phyloP scores from a whole-genome alignment of 805 yeast genomes.

The Nakazawaea wyomingensis region DNA sequence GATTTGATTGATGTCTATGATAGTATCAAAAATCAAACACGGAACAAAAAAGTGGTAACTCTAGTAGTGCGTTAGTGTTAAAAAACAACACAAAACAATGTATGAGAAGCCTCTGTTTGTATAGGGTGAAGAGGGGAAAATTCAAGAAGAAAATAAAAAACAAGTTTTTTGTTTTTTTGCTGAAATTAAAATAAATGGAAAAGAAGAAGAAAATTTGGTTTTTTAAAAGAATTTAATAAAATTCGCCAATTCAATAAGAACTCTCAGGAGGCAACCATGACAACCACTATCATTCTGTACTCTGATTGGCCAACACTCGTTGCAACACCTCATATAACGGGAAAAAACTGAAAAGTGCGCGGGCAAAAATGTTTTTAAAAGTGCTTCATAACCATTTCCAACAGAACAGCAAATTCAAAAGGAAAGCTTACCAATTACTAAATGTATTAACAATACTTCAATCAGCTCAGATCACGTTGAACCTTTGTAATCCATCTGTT shows the following conservation, averaged over 20 bases:
- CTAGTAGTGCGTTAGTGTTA: neutral
- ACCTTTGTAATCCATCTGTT: slow-evolving; percentile 2
- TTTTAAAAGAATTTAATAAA: neutral
- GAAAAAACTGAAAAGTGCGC: neutral
- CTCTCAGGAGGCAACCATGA: neutral
- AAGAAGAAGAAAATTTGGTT: neutral
- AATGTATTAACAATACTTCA: slow-evolving; percentile 1
- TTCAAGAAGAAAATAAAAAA: no score
- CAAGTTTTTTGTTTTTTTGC: slow-evolving; percentile 1
- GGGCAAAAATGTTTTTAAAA: neutral
- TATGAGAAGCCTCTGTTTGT: neutral
- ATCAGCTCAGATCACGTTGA: neutral
- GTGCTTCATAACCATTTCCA: slow-evolving; percentile 11
- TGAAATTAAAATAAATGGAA: slow-evolving; percentile 1
- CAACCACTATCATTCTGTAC: slow-evolving; percentile 1
- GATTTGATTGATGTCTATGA: no score
- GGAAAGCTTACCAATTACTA: no score
- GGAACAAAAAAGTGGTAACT: no score
- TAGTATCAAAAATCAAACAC: no score
- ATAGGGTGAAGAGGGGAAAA: no score
- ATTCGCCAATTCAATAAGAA: neutral
- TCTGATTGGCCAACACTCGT: slow-evolving; percentile 12
- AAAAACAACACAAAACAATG: neutral
- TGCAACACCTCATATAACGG: neutral
- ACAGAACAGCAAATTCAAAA: no score